These are phyloP conservation scores for Talaromyces stipitatus DNA, from an alignment of 495 filamentous ascomycete species.

Conservation along the genomic window DNA sequence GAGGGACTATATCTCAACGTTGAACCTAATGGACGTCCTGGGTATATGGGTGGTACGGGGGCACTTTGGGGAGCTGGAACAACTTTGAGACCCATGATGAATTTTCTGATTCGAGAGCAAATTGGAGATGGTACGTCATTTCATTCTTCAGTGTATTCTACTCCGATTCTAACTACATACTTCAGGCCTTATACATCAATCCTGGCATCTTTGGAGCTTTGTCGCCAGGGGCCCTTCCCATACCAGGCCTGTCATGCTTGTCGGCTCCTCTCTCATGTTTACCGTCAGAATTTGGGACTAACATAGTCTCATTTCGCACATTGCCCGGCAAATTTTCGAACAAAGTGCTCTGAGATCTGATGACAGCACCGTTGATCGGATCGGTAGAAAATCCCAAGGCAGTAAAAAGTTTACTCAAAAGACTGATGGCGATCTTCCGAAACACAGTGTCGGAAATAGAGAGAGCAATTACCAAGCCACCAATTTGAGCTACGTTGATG, in stretches of 20 bases:
- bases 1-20: conserved; percentile 43
- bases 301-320: conserved; percentile 11
- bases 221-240: conserved; percentile 47
- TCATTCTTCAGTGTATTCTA: background rate
- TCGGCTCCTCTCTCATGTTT: conserved; percentile 42
- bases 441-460: conserved; percentile 5
- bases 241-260: conserved; percentile 28
- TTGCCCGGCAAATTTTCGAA: conserved; percentile 22
- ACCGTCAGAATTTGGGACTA: conserved; percentile 18
- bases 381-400: background rate
- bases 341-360: conserved; percentile 15
- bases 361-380: background rate
- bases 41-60: conserved; percentile 33
- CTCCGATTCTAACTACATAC: background rate
- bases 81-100: conserved; percentile 32
- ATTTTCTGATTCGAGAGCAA: conserved; percentile 21
- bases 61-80: conserved; percentile 41
- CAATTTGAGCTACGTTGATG: background rate
- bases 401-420: background rate
- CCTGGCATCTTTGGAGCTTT: conserved; percentile 42
- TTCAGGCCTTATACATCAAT: conserved; percentile 37
- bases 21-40: conserved; percentile 40
- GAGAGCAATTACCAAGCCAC: background rate
- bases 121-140: conserved; percentile 30
- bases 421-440: background rate